Evolutionary conservation across 148 eudicot species (phyloP).

Genomic region (Rhododendron ferrugineum): DNA sequence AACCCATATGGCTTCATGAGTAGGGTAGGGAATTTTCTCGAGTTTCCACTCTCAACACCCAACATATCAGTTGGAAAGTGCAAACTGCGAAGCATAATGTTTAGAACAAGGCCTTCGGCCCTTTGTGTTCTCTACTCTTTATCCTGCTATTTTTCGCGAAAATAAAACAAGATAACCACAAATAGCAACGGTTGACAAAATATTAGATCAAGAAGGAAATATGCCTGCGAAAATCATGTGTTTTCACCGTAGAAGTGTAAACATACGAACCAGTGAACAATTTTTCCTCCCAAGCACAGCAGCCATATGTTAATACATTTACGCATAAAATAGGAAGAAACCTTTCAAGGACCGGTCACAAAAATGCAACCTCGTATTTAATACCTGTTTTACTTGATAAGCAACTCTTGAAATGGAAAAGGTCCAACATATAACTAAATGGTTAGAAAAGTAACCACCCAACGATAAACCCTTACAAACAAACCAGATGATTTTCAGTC

Average conservation of each 20-base stretch:
- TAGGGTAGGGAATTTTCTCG: background rate
- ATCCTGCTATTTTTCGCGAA: background rate
- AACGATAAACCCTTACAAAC: background rate
- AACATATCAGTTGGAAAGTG: background rate
- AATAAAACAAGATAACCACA: background rate
- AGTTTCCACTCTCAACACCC: background rate
- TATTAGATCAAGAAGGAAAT: background rate
- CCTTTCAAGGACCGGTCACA: background rate
- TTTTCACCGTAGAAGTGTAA: background rate
- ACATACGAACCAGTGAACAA: background rate
- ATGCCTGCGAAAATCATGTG: background rate
- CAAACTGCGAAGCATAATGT: background rate
- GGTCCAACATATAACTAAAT: background rate
- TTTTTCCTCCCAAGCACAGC: background rate
- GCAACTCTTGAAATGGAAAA: background rate
- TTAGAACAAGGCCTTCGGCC: background rate
- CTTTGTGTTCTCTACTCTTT: background rate
- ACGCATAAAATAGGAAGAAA: background rate
- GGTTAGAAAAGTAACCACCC: background rate
- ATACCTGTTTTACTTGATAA: background rate
- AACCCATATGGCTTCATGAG: background rate
- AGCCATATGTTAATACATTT: background rate
- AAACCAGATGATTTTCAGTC: background rate
- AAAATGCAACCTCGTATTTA: background rate
- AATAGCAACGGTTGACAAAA: background rate